These are phyloP conservation scores for Tolypocladium sp. DNA, from an alignment of 2,329 filamentous ascomycete genomes.

Conservation along the genomic window DNA sequence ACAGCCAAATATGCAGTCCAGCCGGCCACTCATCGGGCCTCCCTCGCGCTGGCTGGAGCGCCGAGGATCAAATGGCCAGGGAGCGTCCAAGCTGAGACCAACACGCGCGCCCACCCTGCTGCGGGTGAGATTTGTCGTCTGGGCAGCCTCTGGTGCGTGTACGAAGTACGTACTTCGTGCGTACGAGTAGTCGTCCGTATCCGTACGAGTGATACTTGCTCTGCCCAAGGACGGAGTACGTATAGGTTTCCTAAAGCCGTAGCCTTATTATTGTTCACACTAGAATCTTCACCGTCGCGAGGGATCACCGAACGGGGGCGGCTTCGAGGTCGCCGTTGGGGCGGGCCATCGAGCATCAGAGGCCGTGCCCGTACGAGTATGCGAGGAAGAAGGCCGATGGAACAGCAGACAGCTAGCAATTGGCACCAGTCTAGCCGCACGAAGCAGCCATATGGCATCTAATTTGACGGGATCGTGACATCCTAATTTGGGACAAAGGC, in stretches of 20 bases:
- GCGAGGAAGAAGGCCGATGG: too few species aligned
- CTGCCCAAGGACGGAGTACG: background rate
- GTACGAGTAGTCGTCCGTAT: too few species aligned
- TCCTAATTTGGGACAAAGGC: background rate
- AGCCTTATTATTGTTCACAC: background rate
- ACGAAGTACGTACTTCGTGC: too few species aligned
- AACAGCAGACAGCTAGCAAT: too few species aligned
- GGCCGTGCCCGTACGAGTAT: too few species aligned
- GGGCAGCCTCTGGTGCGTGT: too few species aligned
- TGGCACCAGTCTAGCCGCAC: background rate
- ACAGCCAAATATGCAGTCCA: background rate
- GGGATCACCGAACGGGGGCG: background rate
- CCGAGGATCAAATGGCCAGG: constrained; percentile 1
- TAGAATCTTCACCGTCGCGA: background rate
- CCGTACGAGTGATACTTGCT: background rate
- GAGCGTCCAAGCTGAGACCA: constrained; percentile 13
- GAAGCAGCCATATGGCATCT: background rate
- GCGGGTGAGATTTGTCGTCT: background rate
- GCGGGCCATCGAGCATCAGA: background rate
- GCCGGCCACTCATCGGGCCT: background rate
- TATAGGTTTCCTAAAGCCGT: background rate
- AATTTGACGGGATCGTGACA: background rate
- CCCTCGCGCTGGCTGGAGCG: background rate
- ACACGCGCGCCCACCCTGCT: background rate
- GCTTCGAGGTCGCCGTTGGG: background rate